phyloP scores from a whole-genome alignment of 2,329 filamentous ascomycete genomes.

The Aspergillus uvarum region DNA sequence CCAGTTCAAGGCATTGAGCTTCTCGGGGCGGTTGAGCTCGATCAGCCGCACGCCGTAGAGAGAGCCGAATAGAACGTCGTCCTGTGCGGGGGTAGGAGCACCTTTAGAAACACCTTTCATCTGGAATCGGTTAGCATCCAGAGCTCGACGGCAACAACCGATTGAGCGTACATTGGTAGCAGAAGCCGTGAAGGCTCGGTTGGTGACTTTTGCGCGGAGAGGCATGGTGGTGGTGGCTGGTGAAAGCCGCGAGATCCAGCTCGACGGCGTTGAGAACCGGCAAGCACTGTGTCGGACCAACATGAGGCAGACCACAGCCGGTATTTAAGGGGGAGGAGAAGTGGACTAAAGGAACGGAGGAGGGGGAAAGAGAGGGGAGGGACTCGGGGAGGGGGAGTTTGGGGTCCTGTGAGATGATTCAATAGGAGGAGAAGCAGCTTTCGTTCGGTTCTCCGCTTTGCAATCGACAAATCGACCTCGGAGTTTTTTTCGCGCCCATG shows the following conservation, averaged over 20 bases:
- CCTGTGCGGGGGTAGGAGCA: constrained; percentile 26
- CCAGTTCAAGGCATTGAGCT: constrained; percentile 86
- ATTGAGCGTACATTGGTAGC: constrained; percentile 49
- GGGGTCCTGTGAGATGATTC: constrained; percentile 9
- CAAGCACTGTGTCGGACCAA: constrained; percentile 43
- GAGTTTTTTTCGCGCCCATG: constrained; percentile 28
- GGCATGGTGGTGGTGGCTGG: constrained; percentile 62
- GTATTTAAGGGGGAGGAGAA: constrained; percentile 10
- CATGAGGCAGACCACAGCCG: constrained; percentile 38
- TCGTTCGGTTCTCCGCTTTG: constrained; percentile 25
- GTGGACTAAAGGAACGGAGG: constrained; percentile 10
- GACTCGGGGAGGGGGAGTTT: not conserved
- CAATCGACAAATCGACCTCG: constrained; percentile 28
- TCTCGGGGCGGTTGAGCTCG: constrained; percentile 88
- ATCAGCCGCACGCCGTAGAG: constrained; percentile 87
- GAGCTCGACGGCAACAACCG: not conserved
- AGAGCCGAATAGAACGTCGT: constrained; percentile 91
- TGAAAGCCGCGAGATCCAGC: constrained; percentile 47
- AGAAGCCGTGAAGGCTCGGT: constrained; percentile 55
- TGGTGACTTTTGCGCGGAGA: constrained; percentile 71
- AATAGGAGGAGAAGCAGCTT: constrained; percentile 26
- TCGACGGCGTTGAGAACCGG: constrained; percentile 44
- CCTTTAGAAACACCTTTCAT: constrained; percentile 28
- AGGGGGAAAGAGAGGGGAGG: constrained; percentile 17
- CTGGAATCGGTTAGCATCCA: constrained; percentile 28